phyloP scores from a whole-genome alignment of 768 basidiomycete species.

The Rhizopogon vulgaris region DNA sequence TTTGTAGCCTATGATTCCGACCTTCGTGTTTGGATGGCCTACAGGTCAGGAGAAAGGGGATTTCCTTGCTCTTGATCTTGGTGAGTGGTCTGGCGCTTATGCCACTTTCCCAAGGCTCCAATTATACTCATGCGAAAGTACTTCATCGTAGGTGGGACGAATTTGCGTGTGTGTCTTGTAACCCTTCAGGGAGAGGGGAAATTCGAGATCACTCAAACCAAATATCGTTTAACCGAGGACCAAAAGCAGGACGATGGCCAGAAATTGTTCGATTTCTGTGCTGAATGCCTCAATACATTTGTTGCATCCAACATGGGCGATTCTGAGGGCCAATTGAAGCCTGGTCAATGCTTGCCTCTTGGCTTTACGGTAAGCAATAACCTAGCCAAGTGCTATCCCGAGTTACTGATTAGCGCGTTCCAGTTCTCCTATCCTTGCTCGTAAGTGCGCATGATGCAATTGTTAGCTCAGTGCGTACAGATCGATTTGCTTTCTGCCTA shows the following conservation, averaged over 20 bases:
- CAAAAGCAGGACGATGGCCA: conserved; percentile 98
- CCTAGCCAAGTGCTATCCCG: conserved; percentile 3
- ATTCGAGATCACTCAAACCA: conserved; percentile 96
- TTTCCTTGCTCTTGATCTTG: conserved; percentile 85
- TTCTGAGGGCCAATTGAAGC: conserved; percentile 41
- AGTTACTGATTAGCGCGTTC: conserved; percentile 2
- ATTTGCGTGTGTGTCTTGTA: conserved; percentile 97
- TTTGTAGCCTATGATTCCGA: conserved; percentile 88
- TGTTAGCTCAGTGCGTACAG: neutral
- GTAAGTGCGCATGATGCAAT: conserved; percentile 40
- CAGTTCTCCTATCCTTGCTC: conserved; percentile 94
- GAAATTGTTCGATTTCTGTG: conserved; percentile 95
- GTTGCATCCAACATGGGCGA: conserved; percentile 64
- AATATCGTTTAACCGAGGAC: conserved; percentile 94
- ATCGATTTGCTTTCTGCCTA: neutral
- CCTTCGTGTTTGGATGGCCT: conserved; percentile 95
- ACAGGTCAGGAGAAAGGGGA: conserved; percentile 84
- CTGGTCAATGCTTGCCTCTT: conserved; percentile 63
- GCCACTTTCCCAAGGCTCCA: neutral
- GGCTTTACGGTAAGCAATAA: conserved; percentile 85
- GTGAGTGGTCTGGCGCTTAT: conserved; percentile 34
- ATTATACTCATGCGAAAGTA: neutral
- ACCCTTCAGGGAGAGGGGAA: conserved; percentile 88
- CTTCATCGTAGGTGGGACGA: conserved; percentile 71
- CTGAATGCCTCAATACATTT: conserved; percentile 86